These are phyloP conservation scores for Apiospora saccharicola DNA, from an alignment of 2,329 filamentous ascomycete species.

Conservation along the genomic window DNA sequence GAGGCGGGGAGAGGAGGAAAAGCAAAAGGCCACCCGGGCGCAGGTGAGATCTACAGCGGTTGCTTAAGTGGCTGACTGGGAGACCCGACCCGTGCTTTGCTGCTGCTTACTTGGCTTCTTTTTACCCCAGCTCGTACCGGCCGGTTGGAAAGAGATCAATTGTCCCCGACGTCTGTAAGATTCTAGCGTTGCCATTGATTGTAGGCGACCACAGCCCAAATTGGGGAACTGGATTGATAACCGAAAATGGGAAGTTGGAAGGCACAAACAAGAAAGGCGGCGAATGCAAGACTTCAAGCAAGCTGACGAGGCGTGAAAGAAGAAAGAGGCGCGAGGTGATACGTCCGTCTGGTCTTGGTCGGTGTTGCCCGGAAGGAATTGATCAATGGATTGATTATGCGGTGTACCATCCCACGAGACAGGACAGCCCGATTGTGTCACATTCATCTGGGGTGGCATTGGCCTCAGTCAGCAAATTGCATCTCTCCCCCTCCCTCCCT, in stretches of 20 bases:
- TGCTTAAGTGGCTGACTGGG: not conserved
- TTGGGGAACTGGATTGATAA: too few relatives aligned
- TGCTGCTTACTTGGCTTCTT: not conserved
- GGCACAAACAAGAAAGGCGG: not conserved
- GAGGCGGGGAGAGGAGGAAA: not conserved
- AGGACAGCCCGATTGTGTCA: not conserved
- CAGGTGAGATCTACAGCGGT: not conserved
- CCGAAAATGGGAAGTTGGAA: too few relatives aligned
- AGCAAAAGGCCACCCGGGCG: not conserved
- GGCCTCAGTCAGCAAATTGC: not conserved
- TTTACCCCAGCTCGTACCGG: too few relatives aligned
- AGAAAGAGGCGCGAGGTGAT: not conserved
- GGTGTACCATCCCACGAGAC: not conserved
- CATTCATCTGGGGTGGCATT: not conserved
- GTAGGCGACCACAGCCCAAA: too few relatives aligned
- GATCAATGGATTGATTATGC: not conserved
- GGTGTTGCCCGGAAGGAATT: too few relatives aligned
- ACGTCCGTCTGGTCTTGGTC: not conserved
- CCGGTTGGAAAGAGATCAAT: too few relatives aligned
- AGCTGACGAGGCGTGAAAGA: not conserved
- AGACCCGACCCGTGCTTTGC: not conserved
- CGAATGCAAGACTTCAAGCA: not conserved
- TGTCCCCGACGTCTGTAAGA: too few relatives aligned
- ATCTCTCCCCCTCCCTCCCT: not conserved
- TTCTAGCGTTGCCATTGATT: too few relatives aligned